Base-by-base conservation (phyloP, 495 filamentous ascomycete genomes). In the Amniculicola lignicola region DNA sequence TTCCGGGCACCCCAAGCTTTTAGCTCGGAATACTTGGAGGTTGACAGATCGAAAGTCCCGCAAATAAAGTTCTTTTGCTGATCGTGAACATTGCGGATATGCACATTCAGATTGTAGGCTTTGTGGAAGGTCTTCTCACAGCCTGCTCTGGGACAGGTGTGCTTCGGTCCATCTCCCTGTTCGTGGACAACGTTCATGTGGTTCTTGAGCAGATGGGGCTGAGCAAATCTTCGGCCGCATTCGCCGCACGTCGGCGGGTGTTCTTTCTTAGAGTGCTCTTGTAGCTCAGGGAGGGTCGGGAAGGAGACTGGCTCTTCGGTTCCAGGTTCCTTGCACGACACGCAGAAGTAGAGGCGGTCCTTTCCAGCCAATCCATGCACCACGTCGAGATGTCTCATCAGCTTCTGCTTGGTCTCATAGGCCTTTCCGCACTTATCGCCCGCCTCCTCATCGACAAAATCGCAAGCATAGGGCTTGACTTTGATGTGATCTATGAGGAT, bases 111-210 rank as follows among this genome's bases (percentile, higher is more conserved):
- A 64, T 95, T 95, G 0, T 83, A 83, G 54, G 78, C 81, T 63
- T 85, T 83, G 6, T 88, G 88, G 70, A 95, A 95, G 48, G 74
- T 78, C 51, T 84, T 82, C 38, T 73, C 78, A 65, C 88, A 95
- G 15, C 75, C 85, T 5, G 72, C 66, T 61, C 79, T 73, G 0
- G 79, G 77, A 68, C 91, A 96, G 7, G 70, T 59, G 51, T 85
- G 79, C 2, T 66, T 64, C 18, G 21, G 72, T 76, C 67, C 82
- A 82, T 53, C 84, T 75, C 62, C 50, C 6, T 61, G 49, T 2
- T 15, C 49, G 43, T 74, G 72, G n/a, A 58, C 51, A 38, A 64
- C 57, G 2, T 71, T 62, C 10, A 69, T 43, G 47, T 75, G 73
- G 84, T 81, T 55, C 82, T 79, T 24, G 84, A 72, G 41, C 71